phyloP scores from a whole-genome alignment of 2,329 filamentous ascomycete species.

The Claviceps quebecensis region DNA sequence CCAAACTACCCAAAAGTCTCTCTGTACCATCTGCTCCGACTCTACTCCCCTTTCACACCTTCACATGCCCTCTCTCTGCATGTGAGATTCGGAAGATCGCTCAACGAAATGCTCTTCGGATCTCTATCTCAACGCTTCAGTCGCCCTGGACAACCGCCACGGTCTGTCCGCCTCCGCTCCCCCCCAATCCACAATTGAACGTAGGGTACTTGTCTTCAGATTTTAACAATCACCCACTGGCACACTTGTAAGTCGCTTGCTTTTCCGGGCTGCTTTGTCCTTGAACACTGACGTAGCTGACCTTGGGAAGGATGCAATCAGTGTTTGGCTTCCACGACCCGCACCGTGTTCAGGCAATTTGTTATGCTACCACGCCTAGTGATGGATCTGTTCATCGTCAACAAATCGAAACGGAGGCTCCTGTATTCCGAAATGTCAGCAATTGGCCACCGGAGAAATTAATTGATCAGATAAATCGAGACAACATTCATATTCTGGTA shows the following conservation, averaged over 20 bases:
- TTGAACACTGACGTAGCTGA: neutral
- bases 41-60: slow-evolving; percentile 92
- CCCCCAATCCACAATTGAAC: slow-evolving; percentile 71
- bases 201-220: slow-evolving; percentile 95
- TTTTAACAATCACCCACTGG: slow-evolving; percentile 95
- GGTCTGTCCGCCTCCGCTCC: slow-evolving; percentile 73
- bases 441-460: slow-evolving; percentile 73
- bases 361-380: slow-evolving; percentile 87
- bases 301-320: slow-evolving; percentile 64
- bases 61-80: slow-evolving; percentile 84
- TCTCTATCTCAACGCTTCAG: slow-evolving; percentile 78
- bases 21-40: slow-evolving; percentile 80
- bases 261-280: neutral
- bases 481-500: slow-evolving; percentile 86
- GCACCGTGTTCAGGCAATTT: slow-evolving; percentile 65
- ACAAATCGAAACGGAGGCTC: slow-evolving; percentile 86
- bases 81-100: slow-evolving; percentile 89
- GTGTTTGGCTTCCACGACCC: slow-evolving; percentile 85
- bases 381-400: slow-evolving; percentile 79
- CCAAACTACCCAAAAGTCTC: slow-evolving; percentile 57
- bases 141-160: slow-evolving; percentile 72
- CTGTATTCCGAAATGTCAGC: slow-evolving; percentile 80
- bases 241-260: slow-evolving; percentile 53
- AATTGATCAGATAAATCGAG: slow-evolving; percentile 71
- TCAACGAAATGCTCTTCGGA: slow-evolving; percentile 83